Percentiles rank a stretch among this genome's conserved stretches.
Conservation (phyloP, 495 filamentous ascomycete genomes). For the Margaritispora aquatica region DNA sequence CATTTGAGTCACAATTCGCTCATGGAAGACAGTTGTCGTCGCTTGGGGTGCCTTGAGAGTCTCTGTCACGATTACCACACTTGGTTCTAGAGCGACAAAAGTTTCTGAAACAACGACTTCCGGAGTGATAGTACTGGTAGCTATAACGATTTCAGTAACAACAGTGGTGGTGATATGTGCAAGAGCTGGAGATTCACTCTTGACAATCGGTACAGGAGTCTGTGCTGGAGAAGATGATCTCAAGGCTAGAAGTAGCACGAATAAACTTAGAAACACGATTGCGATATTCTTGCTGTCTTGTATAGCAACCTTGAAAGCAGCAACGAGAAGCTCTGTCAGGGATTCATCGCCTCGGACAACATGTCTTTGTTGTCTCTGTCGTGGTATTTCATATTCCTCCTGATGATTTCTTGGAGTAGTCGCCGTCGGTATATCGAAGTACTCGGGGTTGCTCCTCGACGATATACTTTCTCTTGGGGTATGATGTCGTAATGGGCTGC, state of each 20-base stretch:
- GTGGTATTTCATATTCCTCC: conserved; percentile 18
- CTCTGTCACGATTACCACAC: background rate
- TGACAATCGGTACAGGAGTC: background rate
- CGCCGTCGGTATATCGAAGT: too few relatives aligned
- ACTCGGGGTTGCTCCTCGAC: conserved; percentile 15
- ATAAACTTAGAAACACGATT: conserved; percentile 54
- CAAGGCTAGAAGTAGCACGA: conserved; percentile 48
- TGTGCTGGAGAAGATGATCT: background rate
- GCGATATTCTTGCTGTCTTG: conserved; percentile 66
- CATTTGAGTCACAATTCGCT: conserved; percentile 8
- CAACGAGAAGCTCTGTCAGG: conserved; percentile 55
- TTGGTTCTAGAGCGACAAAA: background rate
- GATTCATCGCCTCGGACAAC: conserved; percentile 29
- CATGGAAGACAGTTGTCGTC: conserved; percentile 6
- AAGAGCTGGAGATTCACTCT: background rate
- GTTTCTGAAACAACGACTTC: background rate
- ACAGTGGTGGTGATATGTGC: background rate
- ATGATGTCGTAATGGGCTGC: background rate
- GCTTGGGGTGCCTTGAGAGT: background rate
- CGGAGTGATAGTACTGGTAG: background rate
- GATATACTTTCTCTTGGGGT: background rate
- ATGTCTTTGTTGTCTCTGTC: conserved; percentile 18
- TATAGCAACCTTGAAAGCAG: conserved; percentile 61
- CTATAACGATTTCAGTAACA: background rate
- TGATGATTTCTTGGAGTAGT: too few relatives aligned